These are phyloP conservation scores for Phytophthora vignae DNA, from an alignment of 352 stramenopile species.

Conservation along the genomic window DNA sequence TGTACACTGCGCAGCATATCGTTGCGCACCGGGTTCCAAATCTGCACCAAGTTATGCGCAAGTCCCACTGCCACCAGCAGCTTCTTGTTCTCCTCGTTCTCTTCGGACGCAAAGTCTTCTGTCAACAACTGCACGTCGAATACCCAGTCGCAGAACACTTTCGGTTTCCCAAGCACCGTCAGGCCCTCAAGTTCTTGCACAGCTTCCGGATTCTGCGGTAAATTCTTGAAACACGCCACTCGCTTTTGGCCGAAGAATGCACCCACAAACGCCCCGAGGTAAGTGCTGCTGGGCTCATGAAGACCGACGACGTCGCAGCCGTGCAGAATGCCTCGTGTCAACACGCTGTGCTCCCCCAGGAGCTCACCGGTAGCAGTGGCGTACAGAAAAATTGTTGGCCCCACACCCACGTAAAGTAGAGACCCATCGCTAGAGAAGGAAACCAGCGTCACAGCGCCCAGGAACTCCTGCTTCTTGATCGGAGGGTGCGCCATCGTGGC, in stretches of 20 bases:
- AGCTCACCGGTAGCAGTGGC: constrained; percentile 55
- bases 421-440: constrained; percentile 75
- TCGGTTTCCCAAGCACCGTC: constrained; percentile 49
- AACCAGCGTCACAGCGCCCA: constrained; percentile 86
- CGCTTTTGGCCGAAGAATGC: constrained; percentile 88
- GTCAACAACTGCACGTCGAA: constrained; percentile 81
- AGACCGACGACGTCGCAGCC: constrained; percentile 60
- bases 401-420: constrained; percentile 79
- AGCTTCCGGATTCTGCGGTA: constrained; percentile 52
- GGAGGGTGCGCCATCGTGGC: constrained; percentile 11
- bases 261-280: constrained; percentile 31
- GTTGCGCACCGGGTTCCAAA: constrained; percentile 65
- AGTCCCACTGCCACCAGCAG: constrained; percentile 70
- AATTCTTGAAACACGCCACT: constrained; percentile 56
- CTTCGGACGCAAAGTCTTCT: constrained; percentile 20
- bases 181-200: constrained; percentile 30
- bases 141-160: constrained; percentile 86
- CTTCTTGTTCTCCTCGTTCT: constrained; percentile 19
- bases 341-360: constrained; percentile 51
- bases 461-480: constrained; percentile 72
- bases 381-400: constrained; percentile 73
- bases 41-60: constrained; percentile 87
- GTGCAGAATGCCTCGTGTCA: constrained; percentile 78
- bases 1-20: constrained; percentile 63
- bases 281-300: constrained; percentile 1